Base-by-base conservation (phyloP, 179 eudicot genomes). In the Monotropa hypopitys region DNA sequence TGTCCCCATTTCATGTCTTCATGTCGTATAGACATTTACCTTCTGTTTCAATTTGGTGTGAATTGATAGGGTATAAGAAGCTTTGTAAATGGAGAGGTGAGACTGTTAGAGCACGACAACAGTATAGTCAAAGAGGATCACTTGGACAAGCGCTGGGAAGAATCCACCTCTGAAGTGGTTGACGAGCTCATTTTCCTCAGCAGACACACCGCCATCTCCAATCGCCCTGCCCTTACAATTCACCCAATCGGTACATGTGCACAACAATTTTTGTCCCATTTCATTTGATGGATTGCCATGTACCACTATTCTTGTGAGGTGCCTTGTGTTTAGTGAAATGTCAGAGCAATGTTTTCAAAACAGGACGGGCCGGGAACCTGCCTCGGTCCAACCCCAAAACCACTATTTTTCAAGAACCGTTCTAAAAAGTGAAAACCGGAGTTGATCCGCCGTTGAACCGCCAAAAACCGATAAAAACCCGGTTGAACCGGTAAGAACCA, bases 141-240 rank as follows among this genome's bases (percentile, higher is more conserved):
- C 85, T 82, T 92, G 38, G 97, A 92, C 72, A n/a, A 28, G 56
- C 88, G 93, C 26, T 92, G 97, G 97, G 89, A 89, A 79, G 80
- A 87, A 11, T 67, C 76, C 32, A 79, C 90, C 16, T 85, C 80
- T n/a, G 93, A 92, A 74, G 77, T 43, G 3, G 97, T 92, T 21
- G 86, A 85, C 56, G 87, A 86, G 81, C 76, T 92, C n/a, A 84
- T 92, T 49, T 90, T 92, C 62, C 88, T 90, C 13, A 90, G 96
- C 78, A 89, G 80, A 75, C 97, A 92, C 83, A 84, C 84, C 15
- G 97, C 97, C 47, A 88, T 73, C 43, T 87, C 96, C 45, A 88
- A 80, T 50, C 97, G 93, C 13, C 95, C 97, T 11, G 97, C 97
- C 42, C 90, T 92, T 72, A 92, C 97, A 7, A 75, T 92, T 26